Conservation (phyloP, 768 basidiomycete species). For the Tricholoma hemisulphureum region DNA sequence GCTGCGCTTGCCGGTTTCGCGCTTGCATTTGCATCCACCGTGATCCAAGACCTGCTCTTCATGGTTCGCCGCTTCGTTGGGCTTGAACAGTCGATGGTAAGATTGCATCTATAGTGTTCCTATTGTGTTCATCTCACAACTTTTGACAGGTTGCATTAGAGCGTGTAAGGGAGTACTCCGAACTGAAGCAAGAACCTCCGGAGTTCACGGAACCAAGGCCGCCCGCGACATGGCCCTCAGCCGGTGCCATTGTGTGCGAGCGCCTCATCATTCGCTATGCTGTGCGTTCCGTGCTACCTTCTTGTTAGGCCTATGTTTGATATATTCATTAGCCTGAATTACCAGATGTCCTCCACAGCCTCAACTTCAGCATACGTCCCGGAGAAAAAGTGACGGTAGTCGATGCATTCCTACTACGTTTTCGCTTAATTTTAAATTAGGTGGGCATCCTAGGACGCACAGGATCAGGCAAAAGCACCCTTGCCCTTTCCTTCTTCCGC, state of each 20-base stretch:
- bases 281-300: slow-evolving; percentile 38
- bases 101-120: too few species aligned
- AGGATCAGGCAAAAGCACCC: slow-evolving; percentile 76
- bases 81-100: slow-evolving; percentile 94
- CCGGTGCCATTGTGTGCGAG: slow-evolving; percentile 67
- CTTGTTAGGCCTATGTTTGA: neutral
- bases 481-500: slow-evolving; percentile 80
- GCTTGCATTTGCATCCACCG: slow-evolving; percentile 76
- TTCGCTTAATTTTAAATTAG: slow-evolving; percentile 28
- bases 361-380: slow-evolving; percentile 71
- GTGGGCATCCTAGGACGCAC: slow-evolving; percentile 72
- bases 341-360: slow-evolving; percentile 77
- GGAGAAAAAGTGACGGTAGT: slow-evolving; percentile 64
- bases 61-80: slow-evolving; percentile 78
- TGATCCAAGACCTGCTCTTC: slow-evolving; percentile 70
- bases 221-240: slow-evolving; percentile 71
- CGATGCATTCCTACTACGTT: neutral
- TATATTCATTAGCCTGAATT: slow-evolving; percentile 63
- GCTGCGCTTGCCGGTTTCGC: slow-evolving; percentile 87
- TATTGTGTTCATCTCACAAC: too few species aligned
- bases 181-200: slow-evolving; percentile 70
- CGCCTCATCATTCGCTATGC: slow-evolving; percentile 77
- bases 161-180: slow-evolving; percentile 89
- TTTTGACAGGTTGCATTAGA: slow-evolving; percentile 85
- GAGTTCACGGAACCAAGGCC: slow-evolving; percentile 90